Conservation (phyloP, 441 rosid genomes). For the Aquilaria agallochum region DNA sequence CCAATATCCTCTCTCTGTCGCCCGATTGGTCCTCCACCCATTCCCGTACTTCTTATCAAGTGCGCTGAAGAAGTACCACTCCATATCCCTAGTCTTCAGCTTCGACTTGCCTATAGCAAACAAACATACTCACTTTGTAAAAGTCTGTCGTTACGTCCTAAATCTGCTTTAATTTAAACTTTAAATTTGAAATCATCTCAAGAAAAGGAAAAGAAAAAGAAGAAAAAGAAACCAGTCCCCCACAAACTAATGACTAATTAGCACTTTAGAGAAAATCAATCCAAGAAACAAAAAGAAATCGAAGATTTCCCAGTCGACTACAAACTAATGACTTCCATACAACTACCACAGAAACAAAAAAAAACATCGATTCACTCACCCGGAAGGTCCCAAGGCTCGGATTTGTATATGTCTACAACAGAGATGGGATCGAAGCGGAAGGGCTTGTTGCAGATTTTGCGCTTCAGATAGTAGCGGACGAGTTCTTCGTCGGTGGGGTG, state of each 20-base stretch:
- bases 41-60: conserved; percentile 83
- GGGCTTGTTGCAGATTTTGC: conserved; percentile 70
- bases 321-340: conserved; percentile 5
- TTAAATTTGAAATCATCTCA: too few species aligned
- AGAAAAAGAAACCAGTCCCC: too few species aligned
- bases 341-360: not conserved
- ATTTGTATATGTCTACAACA: conserved; percentile 76
- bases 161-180: too few species aligned
- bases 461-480: conserved; percentile 77
- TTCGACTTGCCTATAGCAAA: conserved; percentile 58
- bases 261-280: not conserved
- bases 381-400: conserved; percentile 99
- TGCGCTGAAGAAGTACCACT: conserved; percentile 91
- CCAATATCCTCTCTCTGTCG: conserved; percentile 97
- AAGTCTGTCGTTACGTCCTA: too few species aligned
- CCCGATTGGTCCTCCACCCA: conserved; percentile 89
- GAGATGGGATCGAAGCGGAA: conserved; percentile 73
- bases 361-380: conserved; percentile 26
- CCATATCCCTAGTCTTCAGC: conserved; percentile 87
- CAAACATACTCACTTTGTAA: too few species aligned
- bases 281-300: not conserved
- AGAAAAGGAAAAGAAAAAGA: too few species aligned
- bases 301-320: conserved; percentile 5
- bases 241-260: too few species aligned
- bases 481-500: conserved; percentile 97